Evolutionary conservation across 208 protist species (phyloP).

Genomic region (Leishmania arabica): DNA sequence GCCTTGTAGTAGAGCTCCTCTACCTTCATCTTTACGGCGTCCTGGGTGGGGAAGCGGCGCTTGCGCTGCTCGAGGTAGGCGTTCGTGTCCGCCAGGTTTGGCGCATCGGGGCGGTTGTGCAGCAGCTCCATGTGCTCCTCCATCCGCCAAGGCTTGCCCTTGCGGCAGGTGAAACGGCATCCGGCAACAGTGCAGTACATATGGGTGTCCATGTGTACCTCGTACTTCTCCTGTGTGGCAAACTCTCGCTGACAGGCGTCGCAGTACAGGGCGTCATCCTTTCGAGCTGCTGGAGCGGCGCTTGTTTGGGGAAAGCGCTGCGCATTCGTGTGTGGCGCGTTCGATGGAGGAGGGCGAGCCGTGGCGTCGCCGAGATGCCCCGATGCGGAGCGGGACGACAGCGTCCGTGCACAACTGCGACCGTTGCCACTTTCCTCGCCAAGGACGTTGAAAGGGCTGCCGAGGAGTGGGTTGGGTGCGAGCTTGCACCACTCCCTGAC

Average conservation of each 20-base stretch:
- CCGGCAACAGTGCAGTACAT: conserved; percentile 82
- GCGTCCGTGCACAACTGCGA: background rate
- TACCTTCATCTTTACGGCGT: conserved; percentile 72
- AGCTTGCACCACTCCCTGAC: conserved; percentile 17
- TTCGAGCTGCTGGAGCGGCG: background rate
- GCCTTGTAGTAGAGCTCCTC: conserved; percentile 90
- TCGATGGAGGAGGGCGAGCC: background rate
- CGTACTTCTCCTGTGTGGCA: conserved; percentile 47
- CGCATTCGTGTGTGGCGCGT: background rate
- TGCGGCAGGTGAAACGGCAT: conserved; percentile 85
- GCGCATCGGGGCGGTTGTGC: conserved; percentile 85
- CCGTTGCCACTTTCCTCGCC: background rate
- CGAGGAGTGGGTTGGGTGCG: conserved; percentile 23
- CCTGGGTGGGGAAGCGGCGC: conserved; percentile 79
- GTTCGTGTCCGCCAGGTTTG: conserved; percentile 68
- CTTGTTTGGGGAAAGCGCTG: background rate
- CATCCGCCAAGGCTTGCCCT: conserved; percentile 74
- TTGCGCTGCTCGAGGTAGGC: conserved; percentile 74
- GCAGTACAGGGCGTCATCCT: conserved; percentile 47
- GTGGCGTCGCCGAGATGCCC: background rate
- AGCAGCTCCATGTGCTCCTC: conserved; percentile 86
- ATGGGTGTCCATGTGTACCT: conserved; percentile 67
- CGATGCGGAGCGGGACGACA: background rate
- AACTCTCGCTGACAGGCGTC: conserved; percentile 87
- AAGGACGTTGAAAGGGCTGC: background rate